Percentiles rank a stretch among this genome's conserved stretches.
phyloP scores from a whole-genome alignment of 805 yeast species.

The Candida palmyrensis region DNA sequence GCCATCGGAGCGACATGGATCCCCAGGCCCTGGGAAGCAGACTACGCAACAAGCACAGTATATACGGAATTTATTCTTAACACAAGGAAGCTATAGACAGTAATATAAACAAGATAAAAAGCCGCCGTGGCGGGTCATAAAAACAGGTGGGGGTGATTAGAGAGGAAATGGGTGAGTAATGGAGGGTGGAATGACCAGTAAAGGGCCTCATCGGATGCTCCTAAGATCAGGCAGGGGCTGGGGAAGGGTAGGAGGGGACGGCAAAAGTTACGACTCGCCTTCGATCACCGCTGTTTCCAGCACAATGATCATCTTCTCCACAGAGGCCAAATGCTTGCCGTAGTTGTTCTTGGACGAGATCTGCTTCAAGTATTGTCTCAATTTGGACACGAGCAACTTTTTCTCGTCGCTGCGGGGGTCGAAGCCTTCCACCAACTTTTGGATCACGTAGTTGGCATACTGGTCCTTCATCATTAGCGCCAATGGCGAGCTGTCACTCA shows the following conservation, averaged over 20 bases:
- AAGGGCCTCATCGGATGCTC: no score
- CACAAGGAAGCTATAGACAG: no score
- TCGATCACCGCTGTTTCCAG: slow-evolving; percentile 45
- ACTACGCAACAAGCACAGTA: no score
- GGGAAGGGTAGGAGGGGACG: no score
- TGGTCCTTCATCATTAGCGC: slow-evolving; percentile 96
- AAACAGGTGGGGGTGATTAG: slow-evolving; percentile 1
- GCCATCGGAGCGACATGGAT: no score
- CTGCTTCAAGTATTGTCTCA: slow-evolving; percentile 73
- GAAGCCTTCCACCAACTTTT: slow-evolving; percentile 82
- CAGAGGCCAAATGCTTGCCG: slow-evolving; percentile 81
- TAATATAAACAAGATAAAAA: no score
- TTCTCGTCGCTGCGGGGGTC: slow-evolving; percentile 58
- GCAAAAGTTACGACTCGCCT: slow-evolving; percentile 33
- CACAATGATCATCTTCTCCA: slow-evolving; percentile 63
- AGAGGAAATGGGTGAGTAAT: no score
- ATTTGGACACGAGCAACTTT: slow-evolving; percentile 62
- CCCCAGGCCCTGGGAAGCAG: no score
- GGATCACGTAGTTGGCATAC: slow-evolving; percentile 95
- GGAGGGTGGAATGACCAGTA: no score
- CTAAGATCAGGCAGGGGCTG: no score
- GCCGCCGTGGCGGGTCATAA: neutral
- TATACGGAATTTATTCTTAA: no score
- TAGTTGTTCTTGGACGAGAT: slow-evolving; percentile 58
- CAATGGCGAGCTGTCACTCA: slow-evolving; percentile 64